Base-by-base conservation (phyloP, 495 filamentous ascomycete species). In the Achaetomiella virescens region DNA sequence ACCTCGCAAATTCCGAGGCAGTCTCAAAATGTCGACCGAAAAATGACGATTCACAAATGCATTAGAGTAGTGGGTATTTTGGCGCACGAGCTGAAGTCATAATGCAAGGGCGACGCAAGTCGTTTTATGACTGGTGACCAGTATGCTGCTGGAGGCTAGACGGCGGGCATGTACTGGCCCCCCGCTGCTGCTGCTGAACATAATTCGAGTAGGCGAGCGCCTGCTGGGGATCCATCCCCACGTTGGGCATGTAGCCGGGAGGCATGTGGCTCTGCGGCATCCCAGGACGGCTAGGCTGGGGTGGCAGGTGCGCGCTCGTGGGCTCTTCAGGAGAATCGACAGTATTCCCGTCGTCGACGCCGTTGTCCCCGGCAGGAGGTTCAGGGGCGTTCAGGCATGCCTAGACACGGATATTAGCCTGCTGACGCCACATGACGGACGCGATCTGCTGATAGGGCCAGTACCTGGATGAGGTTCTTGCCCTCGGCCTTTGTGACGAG, bases 401-500 rank as follows among this genome's bases (percentile, higher is more conserved):
- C 93, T 56, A 55, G n/a, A 45, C 14, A 10, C n/a, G 21, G 24
- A 18, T 14, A 43, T 60, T 33, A 60, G 52, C n/a, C 2, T 14
- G 21, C 12, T 17, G 11, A 35, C 5, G 25, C 41, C 12, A 7
- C 2, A 7, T 22, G 20, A 47, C 35, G 25, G 33, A n/a, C 18
- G 8, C 17, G 66, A 50, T 15, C 14, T 11, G 37, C 31, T 14
- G 41, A n/a, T 22, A 37, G 17, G 31, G 10, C 82, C 55, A n/a
- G n/a, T 82, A 97, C 95, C 86, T 99, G 95, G 56, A 99, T 99
- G 38, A 99, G 77, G 69, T 99, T 99, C 82, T 99, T 99, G 75
- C 95, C 95, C 71, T 99, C 95, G 10, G 95, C 85, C 80, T 99
- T 99, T 60, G 95, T 99, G 54, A 99, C 95, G 44, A 99, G 81